Percentiles rank a stretch among this genome's conserved stretches.
These are phyloP conservation scores for Colletotrichum horii DNA, from an alignment of 2,329 filamentous ascomycete genomes.

Conservation along the genomic window DNA sequence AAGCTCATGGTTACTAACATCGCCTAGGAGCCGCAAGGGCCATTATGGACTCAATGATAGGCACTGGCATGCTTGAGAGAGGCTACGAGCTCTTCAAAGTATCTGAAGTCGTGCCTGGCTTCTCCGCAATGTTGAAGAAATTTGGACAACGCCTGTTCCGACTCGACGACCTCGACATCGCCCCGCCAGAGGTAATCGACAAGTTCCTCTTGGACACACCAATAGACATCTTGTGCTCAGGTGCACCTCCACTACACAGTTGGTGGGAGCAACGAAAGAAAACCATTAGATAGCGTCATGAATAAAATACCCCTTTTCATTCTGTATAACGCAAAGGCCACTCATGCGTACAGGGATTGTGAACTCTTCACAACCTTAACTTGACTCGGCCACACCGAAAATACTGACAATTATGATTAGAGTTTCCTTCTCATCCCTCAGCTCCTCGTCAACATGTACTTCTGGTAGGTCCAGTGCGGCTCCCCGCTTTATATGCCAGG, in stretches of 20 bases:
- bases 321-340: background rate
- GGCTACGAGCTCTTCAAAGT: background rate
- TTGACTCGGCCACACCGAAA: background rate
- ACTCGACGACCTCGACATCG: background rate
- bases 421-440: background rate
- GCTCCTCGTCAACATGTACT: background rate
- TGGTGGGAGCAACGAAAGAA: conserved; percentile 6
- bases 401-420: background rate
- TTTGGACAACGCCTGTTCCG: background rate
- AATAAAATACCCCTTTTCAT: background rate
- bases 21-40: background rate
- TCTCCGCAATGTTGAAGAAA: background rate
- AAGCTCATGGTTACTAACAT: background rate
- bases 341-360: background rate
- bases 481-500: background rate
- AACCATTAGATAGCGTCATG: background rate
- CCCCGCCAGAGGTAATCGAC: background rate
- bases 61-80: background rate
- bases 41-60: background rate
- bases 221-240: conserved; percentile 4
- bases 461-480: background rate
- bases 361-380: background rate
- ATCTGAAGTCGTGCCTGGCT: background rate
- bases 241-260: background rate
- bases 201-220: conserved; percentile 4